Percentiles rank a stretch among this genome's conserved stretches.
These are phyloP conservation scores for Pichia sp. DNA, from an alignment of 1,139 yeast species.

Conservation along the genomic window DNA sequence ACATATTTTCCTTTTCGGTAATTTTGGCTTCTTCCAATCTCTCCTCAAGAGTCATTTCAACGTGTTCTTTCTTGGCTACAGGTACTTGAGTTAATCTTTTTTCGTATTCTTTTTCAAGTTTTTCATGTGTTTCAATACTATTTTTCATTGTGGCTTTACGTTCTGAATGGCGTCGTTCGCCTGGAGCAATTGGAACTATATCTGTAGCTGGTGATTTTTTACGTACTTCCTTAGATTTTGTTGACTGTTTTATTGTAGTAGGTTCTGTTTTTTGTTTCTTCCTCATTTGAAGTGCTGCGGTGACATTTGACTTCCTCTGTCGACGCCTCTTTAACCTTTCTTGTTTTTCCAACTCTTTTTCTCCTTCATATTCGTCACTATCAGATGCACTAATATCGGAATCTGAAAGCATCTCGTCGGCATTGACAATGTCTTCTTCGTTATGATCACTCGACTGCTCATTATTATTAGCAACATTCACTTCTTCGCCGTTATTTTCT, in stretches of 20 bases:
- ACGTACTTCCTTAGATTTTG: slow-evolving; percentile 16
- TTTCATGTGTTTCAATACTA: slow-evolving; percentile 69
- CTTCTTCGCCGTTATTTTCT: slow-evolving; percentile 8
- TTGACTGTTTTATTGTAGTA: slow-evolving; percentile 10
- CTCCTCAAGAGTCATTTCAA: slow-evolving; percentile 77
- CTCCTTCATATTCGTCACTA: slow-evolving; percentile 60
- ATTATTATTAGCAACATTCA: not conserved
- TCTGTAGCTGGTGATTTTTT: slow-evolving; percentile 19
- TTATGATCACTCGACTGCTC: slow-evolving; percentile 4
- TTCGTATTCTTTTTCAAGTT: slow-evolving; percentile 62
- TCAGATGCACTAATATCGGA: slow-evolving; percentile 28
- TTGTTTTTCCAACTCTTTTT: slow-evolving; percentile 48
- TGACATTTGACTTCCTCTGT: slow-evolving; percentile 25
- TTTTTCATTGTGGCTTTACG: slow-evolving; percentile 74
- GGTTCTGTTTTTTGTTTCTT: slow-evolving; percentile 5
- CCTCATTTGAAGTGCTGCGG: slow-evolving; percentile 18
- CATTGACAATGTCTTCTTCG: slow-evolving; percentile 27
- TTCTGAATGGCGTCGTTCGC: slow-evolving; percentile 63
- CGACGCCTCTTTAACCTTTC: slow-evolving; percentile 37
- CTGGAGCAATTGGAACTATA: slow-evolving; percentile 23
- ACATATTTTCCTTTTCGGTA: slow-evolving; percentile 70
- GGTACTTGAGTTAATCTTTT: slow-evolving; percentile 40
- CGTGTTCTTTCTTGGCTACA: slow-evolving; percentile 30
- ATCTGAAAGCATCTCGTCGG: slow-evolving; percentile 38
- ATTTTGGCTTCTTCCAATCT: slow-evolving; percentile 75